These are phyloP conservation scores for Coffea canephora DNA, from an alignment of 257 asterid genomes.

Conservation along the genomic window DNA sequence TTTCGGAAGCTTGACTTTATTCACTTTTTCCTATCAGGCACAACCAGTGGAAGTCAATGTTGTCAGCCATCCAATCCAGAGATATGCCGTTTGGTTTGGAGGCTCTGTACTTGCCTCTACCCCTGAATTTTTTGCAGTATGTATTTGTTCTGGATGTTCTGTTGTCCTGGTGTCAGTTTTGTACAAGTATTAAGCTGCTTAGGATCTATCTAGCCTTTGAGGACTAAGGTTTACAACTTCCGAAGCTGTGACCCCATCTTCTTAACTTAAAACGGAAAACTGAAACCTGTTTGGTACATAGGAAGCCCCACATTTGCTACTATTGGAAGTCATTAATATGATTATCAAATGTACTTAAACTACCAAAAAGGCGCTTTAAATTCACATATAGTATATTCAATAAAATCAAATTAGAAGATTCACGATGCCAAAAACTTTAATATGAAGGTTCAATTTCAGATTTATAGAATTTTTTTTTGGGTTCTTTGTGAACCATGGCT, in stretches of 20 bases:
- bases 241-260: background rate
- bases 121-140: constrained; percentile 86
- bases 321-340: background rate
- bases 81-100: constrained; percentile 98
- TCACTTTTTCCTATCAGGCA: constrained; percentile 44
- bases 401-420: background rate
- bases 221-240: background rate
- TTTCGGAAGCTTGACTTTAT: constrained; percentile 17
- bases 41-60: constrained; percentile 94
- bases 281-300: background rate
- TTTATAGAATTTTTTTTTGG: background rate
- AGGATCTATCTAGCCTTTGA: background rate
- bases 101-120: constrained; percentile 97
- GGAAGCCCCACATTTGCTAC: background rate
- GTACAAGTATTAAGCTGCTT: background rate
- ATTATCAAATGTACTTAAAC: background rate
- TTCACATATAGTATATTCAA: background rate
- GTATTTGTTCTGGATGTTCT: constrained; percentile 1
- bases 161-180: background rate
- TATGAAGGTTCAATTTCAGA: background rate
- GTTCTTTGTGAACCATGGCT: background rate
- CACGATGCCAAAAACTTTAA: background rate
- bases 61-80: constrained; percentile 88
- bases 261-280: background rate
- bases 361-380: background rate